Conservation (phyloP, 1,139 yeast species). For the Candida pseudocylindracea region DNA sequence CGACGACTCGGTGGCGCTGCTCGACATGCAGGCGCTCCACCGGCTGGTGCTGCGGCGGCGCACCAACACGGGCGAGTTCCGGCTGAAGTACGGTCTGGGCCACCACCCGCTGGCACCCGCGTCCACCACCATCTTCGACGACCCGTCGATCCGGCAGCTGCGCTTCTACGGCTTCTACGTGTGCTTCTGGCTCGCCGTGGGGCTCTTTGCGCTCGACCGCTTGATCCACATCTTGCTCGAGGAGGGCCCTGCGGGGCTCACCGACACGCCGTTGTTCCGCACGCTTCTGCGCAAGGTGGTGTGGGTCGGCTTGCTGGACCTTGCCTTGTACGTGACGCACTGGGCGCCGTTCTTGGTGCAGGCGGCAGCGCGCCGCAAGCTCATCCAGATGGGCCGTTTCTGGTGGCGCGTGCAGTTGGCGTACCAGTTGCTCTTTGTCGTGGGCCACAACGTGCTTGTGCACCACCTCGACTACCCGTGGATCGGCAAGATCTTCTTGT, state of each 20-base stretch:
- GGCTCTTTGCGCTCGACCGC: constrained; percentile 23
- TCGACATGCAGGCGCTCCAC: no score
- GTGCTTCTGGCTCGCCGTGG: constrained; percentile 45
- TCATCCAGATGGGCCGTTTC: constrained; percentile 27
- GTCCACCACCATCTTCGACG: constrained; percentile 20
- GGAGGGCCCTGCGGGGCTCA: constrained; percentile 10
- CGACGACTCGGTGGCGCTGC: no score
- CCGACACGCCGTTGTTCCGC: constrained; percentile 16
- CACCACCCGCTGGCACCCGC: no score
- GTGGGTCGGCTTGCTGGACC: constrained; percentile 47
- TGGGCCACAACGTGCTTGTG: constrained; percentile 29
- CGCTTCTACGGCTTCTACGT: constrained; percentile 45
- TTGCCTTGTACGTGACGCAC: constrained; percentile 40
- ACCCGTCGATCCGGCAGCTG: constrained; percentile 13
- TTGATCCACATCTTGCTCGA: constrained; percentile 19
- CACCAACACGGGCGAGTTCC: no score
- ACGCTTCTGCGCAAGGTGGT: constrained; percentile 31
- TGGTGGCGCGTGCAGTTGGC: constrained; percentile 42
- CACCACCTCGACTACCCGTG: constrained; percentile 34
- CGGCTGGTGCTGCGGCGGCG: no score
- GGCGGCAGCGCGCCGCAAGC: constrained; percentile 14
- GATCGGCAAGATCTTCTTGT: constrained; percentile 70
- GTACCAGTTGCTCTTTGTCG: constrained; percentile 28
- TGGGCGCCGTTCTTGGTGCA: constrained; percentile 40
- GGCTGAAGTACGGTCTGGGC: no score